Evolutionary conservation across 345 rosid genomes (phyloP).

Genomic region (Psidium guajava): DNA sequence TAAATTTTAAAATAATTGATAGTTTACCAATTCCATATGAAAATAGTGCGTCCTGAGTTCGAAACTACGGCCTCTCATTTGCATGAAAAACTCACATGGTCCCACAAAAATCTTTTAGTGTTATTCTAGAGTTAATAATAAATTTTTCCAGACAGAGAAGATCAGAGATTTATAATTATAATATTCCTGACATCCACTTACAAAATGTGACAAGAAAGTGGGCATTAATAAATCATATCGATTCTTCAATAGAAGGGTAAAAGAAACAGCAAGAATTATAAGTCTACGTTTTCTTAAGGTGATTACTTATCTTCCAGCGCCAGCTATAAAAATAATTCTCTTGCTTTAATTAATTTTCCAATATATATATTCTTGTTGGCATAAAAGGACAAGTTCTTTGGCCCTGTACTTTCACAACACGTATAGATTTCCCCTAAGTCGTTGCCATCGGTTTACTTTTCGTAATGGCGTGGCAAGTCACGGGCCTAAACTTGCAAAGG

Average conservation of each 20-base stretch:
- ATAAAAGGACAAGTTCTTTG: background rate
- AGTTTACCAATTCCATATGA: background rate
- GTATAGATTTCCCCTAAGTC: background rate
- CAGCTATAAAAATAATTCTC: background rate
- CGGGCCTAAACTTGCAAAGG: background rate
- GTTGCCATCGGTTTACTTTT: background rate
- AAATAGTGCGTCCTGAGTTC: background rate
- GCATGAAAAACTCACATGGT: background rate
- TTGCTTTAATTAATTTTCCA: background rate
- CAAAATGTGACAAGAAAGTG: background rate
- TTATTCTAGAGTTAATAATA: background rate
- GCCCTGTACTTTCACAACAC: background rate
- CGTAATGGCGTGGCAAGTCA: background rate
- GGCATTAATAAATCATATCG: background rate
- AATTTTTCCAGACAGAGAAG: background rate
- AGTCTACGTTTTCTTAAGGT: too few species aligned
- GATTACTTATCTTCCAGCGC: too few species aligned
- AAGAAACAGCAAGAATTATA: too few species aligned
- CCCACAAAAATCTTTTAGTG: background rate
- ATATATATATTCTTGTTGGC: background rate
- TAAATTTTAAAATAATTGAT: background rate
- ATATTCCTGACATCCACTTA: background rate
- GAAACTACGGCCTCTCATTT: background rate
- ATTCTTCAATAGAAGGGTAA: background rate
- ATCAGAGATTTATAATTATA: background rate